These are phyloP conservation scores for Pythium monospermum DNA, from an alignment of 352 stramenopile genomes.

Conservation along the genomic window DNA sequence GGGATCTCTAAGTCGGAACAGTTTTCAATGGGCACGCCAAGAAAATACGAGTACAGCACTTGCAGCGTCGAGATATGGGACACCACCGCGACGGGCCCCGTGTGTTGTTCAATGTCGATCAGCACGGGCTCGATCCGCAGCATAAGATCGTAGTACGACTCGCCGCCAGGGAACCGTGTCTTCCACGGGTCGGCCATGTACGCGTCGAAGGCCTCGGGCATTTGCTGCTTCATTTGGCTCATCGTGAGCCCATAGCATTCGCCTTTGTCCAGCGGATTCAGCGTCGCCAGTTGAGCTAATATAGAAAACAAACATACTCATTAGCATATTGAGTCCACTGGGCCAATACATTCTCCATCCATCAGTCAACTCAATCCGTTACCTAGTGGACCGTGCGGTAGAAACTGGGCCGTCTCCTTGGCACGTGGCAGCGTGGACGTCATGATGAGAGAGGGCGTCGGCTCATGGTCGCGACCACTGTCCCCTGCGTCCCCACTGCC, in stretches of 20 bases:
- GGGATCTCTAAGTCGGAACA: slow-evolving; percentile 76
- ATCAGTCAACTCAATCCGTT: too few relatives aligned
- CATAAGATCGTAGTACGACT: slow-evolving; percentile 94
- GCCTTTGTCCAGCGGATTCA: slow-evolving; percentile 83
- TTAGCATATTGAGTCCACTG: too few relatives aligned
- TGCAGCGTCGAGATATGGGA: slow-evolving; percentile 84
- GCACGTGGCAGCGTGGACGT: slow-evolving; percentile 78
- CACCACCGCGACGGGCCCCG: slow-evolving; percentile 78
- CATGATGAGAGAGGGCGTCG: slow-evolving; percentile 57
- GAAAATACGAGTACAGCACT: slow-evolving; percentile 86
- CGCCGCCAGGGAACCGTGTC: slow-evolving; percentile 83
- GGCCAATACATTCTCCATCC: too few relatives aligned
- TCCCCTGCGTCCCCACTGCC: slow-evolving; percentile 33
- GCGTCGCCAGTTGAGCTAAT: slow-evolving; percentile 70
- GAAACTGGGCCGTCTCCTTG: slow-evolving; percentile 65
- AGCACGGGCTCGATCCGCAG: slow-evolving; percentile 88
- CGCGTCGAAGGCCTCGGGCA: slow-evolving; percentile 61
- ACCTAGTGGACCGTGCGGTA: slow-evolving; percentile 41
- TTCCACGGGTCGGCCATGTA: slow-evolving; percentile 73
- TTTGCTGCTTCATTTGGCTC: slow-evolving; percentile 74
- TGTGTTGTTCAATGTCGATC: slow-evolving; percentile 91
- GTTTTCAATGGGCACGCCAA: slow-evolving; percentile 72
- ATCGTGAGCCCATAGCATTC: slow-evolving; percentile 85
- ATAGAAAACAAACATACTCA: too few relatives aligned
- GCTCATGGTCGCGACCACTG: slow-evolving; percentile 28